These are phyloP conservation scores for Plasmopara muralis DNA, from an alignment of 352 stramenopile genomes.

Conservation along the genomic window DNA sequence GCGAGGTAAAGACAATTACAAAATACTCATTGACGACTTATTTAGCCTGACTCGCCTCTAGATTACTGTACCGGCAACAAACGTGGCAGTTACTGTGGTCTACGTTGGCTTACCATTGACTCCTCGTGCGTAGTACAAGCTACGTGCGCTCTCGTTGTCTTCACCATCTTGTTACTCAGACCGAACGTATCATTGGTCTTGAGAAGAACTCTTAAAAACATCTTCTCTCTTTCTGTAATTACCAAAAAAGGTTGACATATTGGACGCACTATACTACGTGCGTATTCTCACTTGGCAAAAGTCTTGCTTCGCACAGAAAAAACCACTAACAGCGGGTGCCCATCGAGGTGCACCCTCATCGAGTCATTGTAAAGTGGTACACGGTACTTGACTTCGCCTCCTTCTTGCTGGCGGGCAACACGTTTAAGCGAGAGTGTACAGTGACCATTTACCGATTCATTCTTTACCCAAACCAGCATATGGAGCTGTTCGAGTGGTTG, in stretches of 20 bases:
- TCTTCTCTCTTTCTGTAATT: slow-evolving; percentile 19
- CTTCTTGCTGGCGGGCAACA: slow-evolving; percentile 59
- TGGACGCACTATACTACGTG: slow-evolving; percentile 13
- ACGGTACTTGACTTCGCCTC: slow-evolving; percentile 63
- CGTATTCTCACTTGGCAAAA: slow-evolving; percentile 61
- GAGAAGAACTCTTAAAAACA: background rate
- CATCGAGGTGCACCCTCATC: slow-evolving; percentile 68
- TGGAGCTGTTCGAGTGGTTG: slow-evolving; percentile 68
- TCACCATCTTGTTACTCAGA: too few species aligned
- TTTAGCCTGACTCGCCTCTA: background rate
- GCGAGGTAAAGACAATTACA: background rate
- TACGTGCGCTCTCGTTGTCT: too few species aligned
- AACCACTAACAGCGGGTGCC: slow-evolving; percentile 58
- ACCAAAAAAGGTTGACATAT: slow-evolving; percentile 11
- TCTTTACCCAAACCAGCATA: slow-evolving; percentile 82
- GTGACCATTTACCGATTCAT: slow-evolving; percentile 71
- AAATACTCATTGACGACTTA: slow-evolving; percentile 3
- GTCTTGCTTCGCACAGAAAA: slow-evolving; percentile 79
- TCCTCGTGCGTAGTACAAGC: too few species aligned
- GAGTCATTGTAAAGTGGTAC: slow-evolving; percentile 77
- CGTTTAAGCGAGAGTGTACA: slow-evolving; percentile 78
- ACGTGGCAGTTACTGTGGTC: too few species aligned
- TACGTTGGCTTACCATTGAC: too few species aligned
- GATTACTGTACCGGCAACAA: too few species aligned
- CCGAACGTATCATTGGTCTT: too few species aligned